Conservation (phyloP, 257 asterid species). For the Ilex aquifolium region DNA sequence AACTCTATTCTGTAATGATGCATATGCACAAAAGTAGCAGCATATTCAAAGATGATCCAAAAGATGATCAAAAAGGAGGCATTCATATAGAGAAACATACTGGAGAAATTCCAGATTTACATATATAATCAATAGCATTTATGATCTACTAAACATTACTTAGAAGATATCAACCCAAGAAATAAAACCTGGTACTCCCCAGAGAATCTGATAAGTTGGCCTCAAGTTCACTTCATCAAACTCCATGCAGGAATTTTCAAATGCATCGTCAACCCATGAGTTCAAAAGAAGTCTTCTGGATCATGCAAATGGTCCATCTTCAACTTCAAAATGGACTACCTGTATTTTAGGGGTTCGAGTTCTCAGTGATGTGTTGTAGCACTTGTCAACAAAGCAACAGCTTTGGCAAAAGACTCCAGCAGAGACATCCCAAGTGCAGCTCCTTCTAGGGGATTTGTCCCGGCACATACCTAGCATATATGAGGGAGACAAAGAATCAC, state of each 20-base stretch:
- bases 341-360: constrained; percentile 93
- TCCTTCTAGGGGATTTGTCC: constrained; percentile 97
- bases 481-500: background rate
- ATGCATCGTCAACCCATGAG: constrained; percentile 31
- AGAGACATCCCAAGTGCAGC: constrained; percentile 97
- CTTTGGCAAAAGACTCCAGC: constrained; percentile 85
- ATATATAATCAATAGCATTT: background rate
- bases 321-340: constrained; percentile 32
- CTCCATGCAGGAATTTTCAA: constrained; percentile 98
- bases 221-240: constrained; percentile 85
- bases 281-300: constrained; percentile 18
- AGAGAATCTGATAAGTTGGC: constrained; percentile 91
- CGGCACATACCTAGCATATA: constrained; percentile 82
- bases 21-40: too few relatives aligned
- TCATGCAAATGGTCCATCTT: constrained; percentile 17
- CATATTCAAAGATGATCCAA: too few relatives aligned
- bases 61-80: too few relatives aligned
- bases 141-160: background rate
- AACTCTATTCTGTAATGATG: too few relatives aligned
- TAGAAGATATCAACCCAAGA: background rate
- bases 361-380: constrained; percentile 98
- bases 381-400: constrained; percentile 69
- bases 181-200: constrained; percentile 93
- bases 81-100: background rate
- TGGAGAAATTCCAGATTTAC: background rate